Percentiles rank a stretch among this genome's conserved stretches.
Conservation (phyloP, 495 filamentous ascomycete species). For the Trichoderma erinaceum region DNA sequence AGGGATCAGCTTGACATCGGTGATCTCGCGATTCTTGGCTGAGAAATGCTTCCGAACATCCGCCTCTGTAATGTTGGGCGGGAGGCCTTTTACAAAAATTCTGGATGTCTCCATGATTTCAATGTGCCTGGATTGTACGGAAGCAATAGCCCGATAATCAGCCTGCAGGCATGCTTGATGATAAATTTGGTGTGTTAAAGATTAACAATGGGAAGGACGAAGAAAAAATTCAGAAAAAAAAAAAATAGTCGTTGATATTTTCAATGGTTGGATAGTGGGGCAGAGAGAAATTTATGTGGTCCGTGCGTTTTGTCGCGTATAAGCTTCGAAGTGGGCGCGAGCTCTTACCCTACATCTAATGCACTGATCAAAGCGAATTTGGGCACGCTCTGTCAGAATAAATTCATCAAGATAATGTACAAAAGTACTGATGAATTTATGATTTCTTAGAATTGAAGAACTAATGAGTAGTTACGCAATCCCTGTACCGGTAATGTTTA, state of each 20-base stretch:
- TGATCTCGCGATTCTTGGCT: slow-evolving; percentile 61
- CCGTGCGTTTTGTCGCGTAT: neutral
- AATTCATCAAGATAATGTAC: too few relatives aligned
- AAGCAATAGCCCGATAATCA: neutral
- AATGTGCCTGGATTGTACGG: neutral
- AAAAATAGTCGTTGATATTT: slow-evolving; percentile 19
- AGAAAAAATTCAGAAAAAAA: slow-evolving; percentile 17
- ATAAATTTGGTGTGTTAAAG: neutral
- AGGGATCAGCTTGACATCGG: slow-evolving; percentile 84
- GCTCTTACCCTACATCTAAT: neutral
- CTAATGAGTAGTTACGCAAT: too few relatives aligned
- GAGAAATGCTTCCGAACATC: slow-evolving; percentile 86
- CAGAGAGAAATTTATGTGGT: slow-evolving; percentile 2
- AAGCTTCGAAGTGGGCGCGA: neutral
- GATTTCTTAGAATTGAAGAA: too few relatives aligned
- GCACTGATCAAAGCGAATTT: neutral
- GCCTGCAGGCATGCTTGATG: neutral
- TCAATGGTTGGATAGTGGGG: neutral
- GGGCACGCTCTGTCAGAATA: neutral
- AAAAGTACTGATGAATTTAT: too few relatives aligned
- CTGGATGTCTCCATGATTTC: slow-evolving; percentile 62
- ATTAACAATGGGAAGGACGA: neutral
- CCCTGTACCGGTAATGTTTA: too few relatives aligned
- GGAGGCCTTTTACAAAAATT: slow-evolving; percentile 85
- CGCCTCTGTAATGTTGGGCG: slow-evolving; percentile 63